These are phyloP conservation scores for Phytophthora niederhauseri DNA, from an alignment of 352 stramenopile species.

Conservation along the genomic window DNA sequence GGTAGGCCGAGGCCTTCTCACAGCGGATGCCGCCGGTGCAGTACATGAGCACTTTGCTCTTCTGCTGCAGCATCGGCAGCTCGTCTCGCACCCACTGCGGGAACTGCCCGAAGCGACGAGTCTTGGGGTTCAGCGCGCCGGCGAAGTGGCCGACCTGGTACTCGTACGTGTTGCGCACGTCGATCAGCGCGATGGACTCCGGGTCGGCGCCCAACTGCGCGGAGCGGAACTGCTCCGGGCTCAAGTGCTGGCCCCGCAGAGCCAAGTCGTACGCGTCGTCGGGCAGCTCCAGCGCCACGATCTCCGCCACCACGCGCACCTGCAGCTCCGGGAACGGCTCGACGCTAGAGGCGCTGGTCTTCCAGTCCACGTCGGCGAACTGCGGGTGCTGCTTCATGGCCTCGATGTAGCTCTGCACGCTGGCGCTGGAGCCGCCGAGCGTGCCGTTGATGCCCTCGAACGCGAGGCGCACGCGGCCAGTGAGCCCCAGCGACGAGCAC, in stretches of 20 bases:
- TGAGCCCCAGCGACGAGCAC: constrained; percentile 59
- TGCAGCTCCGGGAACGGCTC: constrained; percentile 71
- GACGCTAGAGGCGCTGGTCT: constrained; percentile 59
- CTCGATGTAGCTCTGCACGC: constrained; percentile 70
- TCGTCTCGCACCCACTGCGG: constrained; percentile 65
- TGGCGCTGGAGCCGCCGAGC: constrained; percentile 48
- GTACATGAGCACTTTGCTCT: constrained; percentile 88
- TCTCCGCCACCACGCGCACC: constrained; percentile 70
- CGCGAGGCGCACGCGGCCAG: constrained; percentile 77
- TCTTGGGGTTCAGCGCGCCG: constrained; percentile 79
- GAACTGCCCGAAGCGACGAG: constrained; percentile 82
- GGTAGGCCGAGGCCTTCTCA: constrained; percentile 84
- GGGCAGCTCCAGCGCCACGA: constrained; percentile 79
- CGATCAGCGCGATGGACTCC: constrained; percentile 58
- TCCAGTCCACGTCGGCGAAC: constrained; percentile 79
- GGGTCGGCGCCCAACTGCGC: constrained; percentile 31
- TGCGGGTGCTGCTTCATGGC: constrained; percentile 46
- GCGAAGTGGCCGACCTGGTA: constrained; percentile 80
- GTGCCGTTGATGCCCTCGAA: constrained; percentile 90
- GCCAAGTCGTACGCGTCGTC: constrained; percentile 53
- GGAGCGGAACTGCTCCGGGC: constrained; percentile 66
- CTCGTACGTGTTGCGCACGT: constrained; percentile 87
- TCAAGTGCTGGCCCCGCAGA: constrained; percentile 59
- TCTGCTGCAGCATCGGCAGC: constrained; percentile 61
- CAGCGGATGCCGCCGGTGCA: constrained; percentile 87